Evolutionary conservation across 257 asterid species (phyloP).

Genomic region (Coffea eugenioides): DNA sequence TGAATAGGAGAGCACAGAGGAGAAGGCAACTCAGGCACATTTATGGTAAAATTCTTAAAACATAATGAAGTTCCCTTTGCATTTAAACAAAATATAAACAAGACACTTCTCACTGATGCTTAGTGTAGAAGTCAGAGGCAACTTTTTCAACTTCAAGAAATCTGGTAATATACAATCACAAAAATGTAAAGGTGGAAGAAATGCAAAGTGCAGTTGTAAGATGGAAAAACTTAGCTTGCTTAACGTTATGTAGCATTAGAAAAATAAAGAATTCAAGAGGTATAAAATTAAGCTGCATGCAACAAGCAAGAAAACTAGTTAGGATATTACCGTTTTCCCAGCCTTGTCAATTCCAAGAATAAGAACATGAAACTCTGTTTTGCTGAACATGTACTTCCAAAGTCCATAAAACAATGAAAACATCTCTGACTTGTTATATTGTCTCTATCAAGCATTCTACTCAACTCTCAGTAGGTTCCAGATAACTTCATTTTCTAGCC

Average conservation of each 20-base stretch:
- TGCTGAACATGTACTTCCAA: slow-evolving; percentile 78
- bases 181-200: neutral
- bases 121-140: neutral
- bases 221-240: neutral
- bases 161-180: neutral
- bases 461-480: slow-evolving; percentile 14
- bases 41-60: neutral
- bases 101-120: neutral
- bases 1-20: neutral
- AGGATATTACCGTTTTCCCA: slow-evolving; percentile 77
- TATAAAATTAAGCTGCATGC: slow-evolving; percentile 3
- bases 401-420: slow-evolving; percentile 86
- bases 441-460: slow-evolving; percentile 20
- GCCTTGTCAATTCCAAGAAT: slow-evolving; percentile 96
- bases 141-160: neutral
- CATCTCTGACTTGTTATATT: slow-evolving; percentile 44
- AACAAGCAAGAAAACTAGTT: slow-evolving; percentile 8
- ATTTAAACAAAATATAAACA: neutral
- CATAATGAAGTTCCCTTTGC: neutral
- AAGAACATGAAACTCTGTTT: slow-evolving; percentile 88
- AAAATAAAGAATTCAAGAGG: neutral
- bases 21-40: neutral
- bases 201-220: neutral
- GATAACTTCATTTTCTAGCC: neutral
- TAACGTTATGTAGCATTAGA: too few species aligned